phyloP scores from a whole-genome alignment of 805 yeast genomes.

The Dipodascus geniculatus region DNA sequence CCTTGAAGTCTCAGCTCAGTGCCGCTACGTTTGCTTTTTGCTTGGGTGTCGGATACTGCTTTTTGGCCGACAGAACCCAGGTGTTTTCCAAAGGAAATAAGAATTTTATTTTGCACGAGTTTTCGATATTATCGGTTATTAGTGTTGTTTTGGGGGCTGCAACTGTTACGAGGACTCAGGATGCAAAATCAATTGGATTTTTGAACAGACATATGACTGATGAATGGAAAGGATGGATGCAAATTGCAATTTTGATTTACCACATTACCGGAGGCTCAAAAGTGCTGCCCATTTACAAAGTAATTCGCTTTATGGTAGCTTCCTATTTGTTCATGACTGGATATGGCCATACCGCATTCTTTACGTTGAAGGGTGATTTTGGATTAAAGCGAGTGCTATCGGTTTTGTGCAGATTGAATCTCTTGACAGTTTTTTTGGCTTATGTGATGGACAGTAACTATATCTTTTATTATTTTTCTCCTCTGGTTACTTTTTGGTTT shows the following conservation, averaged over 20 bases:
- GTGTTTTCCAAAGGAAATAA: conserved; percentile 14
- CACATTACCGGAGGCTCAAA: conserved; percentile 20
- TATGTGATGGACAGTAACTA: conserved; percentile 18
- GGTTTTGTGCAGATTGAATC: conserved; percentile 15
- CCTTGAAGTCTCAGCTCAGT: conserved; percentile 6
- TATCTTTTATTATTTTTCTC: conserved; percentile 18
- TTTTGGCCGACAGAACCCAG: conserved; percentile 15
- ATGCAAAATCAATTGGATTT: conserved; percentile 11
- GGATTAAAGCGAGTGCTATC: conserved; percentile 16
- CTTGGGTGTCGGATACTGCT: conserved; percentile 12
- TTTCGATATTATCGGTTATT: conserved; percentile 9
- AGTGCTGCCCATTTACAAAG: conserved; percentile 16
- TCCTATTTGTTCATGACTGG: conserved; percentile 19
- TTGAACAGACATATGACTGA: conserved; percentile 19
- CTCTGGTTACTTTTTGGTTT: conserved; percentile 18
- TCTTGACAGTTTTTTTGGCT: conserved; percentile 15
- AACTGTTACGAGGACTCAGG: conserved; percentile 8
- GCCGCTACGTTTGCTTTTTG: conserved; percentile 8
- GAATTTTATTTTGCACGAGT: conserved; percentile 12
- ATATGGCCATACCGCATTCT: conserved; percentile 16
- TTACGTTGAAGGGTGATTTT: conserved; percentile 15
- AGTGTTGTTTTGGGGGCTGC: conserved; percentile 6
- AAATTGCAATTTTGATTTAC: conserved; percentile 15
- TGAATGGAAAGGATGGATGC: conserved; percentile 22
- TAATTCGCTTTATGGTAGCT: conserved; percentile 17